Evolutionary conservation across 169 alveolate genomes (phyloP).

Genomic region (Fabrea salina): DNA sequence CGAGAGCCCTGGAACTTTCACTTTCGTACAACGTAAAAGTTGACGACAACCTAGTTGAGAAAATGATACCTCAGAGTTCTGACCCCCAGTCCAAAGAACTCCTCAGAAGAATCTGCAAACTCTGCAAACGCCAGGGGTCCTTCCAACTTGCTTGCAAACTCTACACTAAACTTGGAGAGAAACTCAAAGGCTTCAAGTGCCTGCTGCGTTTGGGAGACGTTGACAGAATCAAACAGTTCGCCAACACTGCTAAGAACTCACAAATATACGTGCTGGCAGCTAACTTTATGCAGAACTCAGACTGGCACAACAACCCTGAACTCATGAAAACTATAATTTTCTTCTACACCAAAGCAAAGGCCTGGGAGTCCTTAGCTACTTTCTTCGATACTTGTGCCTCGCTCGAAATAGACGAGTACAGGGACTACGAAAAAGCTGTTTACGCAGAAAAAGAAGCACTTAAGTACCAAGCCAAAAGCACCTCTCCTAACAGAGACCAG

Average conservation of each 20-base stretch:
- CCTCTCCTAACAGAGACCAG: slow-evolving; percentile 58
- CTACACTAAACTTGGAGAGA: slow-evolving; percentile 80
- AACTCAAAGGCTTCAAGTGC: slow-evolving; percentile 81
- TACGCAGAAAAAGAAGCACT: slow-evolving; percentile 82
- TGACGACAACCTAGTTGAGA: slow-evolving; percentile 63
- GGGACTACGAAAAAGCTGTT: slow-evolving; percentile 83
- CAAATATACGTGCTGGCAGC: slow-evolving; percentile 84
- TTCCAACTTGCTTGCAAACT: slow-evolving; percentile 77
- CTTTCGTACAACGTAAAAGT: slow-evolving; percentile 51
- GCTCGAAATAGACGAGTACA: slow-evolving; percentile 82
- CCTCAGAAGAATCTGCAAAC: slow-evolving; percentile 59
- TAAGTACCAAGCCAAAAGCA: slow-evolving; percentile 65
- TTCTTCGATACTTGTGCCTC: slow-evolving; percentile 78
- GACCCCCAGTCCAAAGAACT: slow-evolving; percentile 58
- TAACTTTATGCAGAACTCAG: slow-evolving; percentile 78
- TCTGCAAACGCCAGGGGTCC: slow-evolving; percentile 74
- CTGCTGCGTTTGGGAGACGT: slow-evolving; percentile 78
- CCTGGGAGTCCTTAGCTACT: slow-evolving; percentile 74
- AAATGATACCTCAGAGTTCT: slow-evolving; percentile 57
- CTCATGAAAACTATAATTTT: slow-evolving; percentile 78
- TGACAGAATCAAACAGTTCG: slow-evolving; percentile 76
- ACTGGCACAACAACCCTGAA: slow-evolving; percentile 80
- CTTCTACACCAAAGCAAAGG: slow-evolving; percentile 85
- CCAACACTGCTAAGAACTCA: slow-evolving; percentile 78
- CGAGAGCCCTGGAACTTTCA: slow-evolving; percentile 78